Evolutionary conservation across 2,329 filamentous ascomycete species (phyloP).

Genomic region (Westerdykella ornata): DNA sequence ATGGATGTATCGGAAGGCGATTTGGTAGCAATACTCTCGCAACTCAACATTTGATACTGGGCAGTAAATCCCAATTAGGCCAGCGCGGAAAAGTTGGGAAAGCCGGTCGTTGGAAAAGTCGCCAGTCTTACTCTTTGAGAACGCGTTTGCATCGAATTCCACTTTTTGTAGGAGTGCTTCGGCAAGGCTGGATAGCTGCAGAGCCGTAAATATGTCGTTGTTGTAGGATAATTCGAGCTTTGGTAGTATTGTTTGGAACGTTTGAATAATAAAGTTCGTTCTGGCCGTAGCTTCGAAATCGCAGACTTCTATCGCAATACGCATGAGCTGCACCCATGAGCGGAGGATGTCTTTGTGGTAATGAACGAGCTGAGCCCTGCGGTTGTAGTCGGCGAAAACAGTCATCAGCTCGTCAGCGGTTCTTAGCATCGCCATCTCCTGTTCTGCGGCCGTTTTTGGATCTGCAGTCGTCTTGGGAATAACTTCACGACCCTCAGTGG

Average conservation of each 20-base stretch:
- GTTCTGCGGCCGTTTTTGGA: slow-evolving; percentile 43
- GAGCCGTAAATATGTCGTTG: slow-evolving; percentile 61
- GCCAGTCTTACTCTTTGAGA: slow-evolving; percentile 45
- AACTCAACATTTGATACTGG: slow-evolving; percentile 64
- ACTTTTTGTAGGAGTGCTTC: slow-evolving; percentile 66
- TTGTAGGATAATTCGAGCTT: slow-evolving; percentile 73
- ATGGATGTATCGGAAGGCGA: slow-evolving; percentile 78
- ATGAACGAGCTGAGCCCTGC: slow-evolving; percentile 50
- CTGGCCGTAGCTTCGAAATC: slow-evolving; percentile 68
- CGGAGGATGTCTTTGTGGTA: slow-evolving; percentile 62
- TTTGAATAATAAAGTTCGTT: slow-evolving; percentile 74
- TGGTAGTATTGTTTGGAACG: slow-evolving; percentile 78
- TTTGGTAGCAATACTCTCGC: slow-evolving; percentile 81
- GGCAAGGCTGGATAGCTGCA: slow-evolving; percentile 70
- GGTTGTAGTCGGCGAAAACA: slow-evolving; percentile 58
- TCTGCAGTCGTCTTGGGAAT: slow-evolving; percentile 46
- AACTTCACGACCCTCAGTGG: slow-evolving; percentile 10
- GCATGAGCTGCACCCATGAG: slow-evolving; percentile 77
- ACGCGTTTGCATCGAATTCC: slow-evolving; percentile 48
- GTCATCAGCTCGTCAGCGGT: slow-evolving; percentile 54
- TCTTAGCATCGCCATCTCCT: slow-evolving; percentile 14
- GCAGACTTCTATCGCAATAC: slow-evolving; percentile 75
- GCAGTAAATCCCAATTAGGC: slow-evolving; percentile 69
- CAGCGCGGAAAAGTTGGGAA: slow-evolving; percentile 84
- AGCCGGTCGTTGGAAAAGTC: slow-evolving; percentile 83